Conservation (phyloP, 768 basidiomycete species). For the Pulveroboletus ravenelii region DNA sequence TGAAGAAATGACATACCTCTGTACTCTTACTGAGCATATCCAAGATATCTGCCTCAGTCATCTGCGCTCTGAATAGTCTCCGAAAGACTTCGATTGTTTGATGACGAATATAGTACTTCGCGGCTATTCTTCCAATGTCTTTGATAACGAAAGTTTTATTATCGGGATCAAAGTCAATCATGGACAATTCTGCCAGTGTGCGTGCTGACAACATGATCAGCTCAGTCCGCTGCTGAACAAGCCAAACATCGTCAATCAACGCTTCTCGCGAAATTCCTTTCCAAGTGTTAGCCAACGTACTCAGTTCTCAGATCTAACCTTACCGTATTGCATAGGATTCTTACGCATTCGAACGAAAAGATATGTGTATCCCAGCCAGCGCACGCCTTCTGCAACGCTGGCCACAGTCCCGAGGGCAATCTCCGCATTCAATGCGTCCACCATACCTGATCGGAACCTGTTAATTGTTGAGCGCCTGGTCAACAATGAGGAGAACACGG, state of each 20-base stretch:
- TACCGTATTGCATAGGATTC: constrained; percentile 85
- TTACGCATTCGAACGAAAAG: constrained; percentile 92
- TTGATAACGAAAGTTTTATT: constrained; percentile 64
- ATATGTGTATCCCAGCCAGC: constrained; percentile 97
- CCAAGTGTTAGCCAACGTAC: not conserved
- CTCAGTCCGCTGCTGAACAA: constrained; percentile 64
- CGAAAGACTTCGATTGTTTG: constrained; percentile 86
- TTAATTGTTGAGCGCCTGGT: constrained; percentile 1
- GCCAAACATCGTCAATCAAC: constrained; percentile 62
- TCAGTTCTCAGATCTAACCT: constrained; percentile 2
- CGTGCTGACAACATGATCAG: constrained; percentile 64
- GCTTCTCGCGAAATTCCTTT: constrained; percentile 73
- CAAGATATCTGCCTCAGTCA: constrained; percentile 93
- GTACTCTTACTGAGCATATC: constrained; percentile 84
- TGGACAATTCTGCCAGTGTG: constrained; percentile 61
- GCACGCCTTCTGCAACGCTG: constrained; percentile 78
- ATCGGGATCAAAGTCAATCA: constrained; percentile 72
- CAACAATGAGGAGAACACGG: not conserved
- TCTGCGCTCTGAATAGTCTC: constrained; percentile 64
- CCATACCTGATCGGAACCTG: constrained; percentile 78
- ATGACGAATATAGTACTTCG: constrained; percentile 91
- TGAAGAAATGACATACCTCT: constrained; percentile 51
- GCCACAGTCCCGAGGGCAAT: constrained; percentile 92
- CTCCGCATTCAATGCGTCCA: constrained; percentile 93
- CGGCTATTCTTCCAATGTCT: constrained; percentile 94